phyloP scores from a whole-genome alignment of 257 asterid genomes.

The Ilex aquifolium region DNA sequence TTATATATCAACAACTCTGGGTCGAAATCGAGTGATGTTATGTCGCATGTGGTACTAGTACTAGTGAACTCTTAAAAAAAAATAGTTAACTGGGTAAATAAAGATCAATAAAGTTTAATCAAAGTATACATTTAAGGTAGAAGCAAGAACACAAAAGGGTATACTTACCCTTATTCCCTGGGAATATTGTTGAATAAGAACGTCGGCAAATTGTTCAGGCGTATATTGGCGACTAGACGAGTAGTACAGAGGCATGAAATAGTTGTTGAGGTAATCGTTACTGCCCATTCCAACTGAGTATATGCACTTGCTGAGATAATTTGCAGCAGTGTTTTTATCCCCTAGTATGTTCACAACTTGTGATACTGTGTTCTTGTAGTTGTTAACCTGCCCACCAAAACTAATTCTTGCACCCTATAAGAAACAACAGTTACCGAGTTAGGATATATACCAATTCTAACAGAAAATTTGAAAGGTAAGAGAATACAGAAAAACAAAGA shows the following conservation, averaged over 20 bases:
- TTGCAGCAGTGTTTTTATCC: conserved; percentile 2
- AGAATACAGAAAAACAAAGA: not conserved
- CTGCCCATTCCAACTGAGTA: conserved; percentile 23
- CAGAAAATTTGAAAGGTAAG: not conserved
- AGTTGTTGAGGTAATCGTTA: conserved; percentile 31
- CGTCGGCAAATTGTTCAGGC: conserved; percentile 38
- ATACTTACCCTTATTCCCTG: conserved; percentile 30
- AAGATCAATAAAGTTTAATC: not conserved
- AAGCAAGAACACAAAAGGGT: too few relatives aligned
- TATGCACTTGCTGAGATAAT: conserved; percentile 12
- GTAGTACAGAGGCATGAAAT: conserved; percentile 14
- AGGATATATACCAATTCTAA: too few relatives aligned
- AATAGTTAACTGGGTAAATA: not conserved
- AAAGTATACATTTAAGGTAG: not conserved
- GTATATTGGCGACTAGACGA: conserved; percentile 12
- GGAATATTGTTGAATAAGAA: conserved; percentile 44
- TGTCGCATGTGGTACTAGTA: too few relatives aligned
- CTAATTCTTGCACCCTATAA: conserved; percentile 14
- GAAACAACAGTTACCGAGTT: too few relatives aligned
- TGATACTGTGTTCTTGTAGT: conserved; percentile 7
- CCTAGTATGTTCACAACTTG: conserved; percentile 11
- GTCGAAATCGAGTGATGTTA: too few relatives aligned
- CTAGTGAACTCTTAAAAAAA: too few relatives aligned
- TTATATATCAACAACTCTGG: too few relatives aligned
- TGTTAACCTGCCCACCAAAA: conserved; percentile 15